These are phyloP conservation scores for Colletotrichum gloeosporioides DNA, from an alignment of 2,329 filamentous ascomycete genomes.

Conservation along the genomic window DNA sequence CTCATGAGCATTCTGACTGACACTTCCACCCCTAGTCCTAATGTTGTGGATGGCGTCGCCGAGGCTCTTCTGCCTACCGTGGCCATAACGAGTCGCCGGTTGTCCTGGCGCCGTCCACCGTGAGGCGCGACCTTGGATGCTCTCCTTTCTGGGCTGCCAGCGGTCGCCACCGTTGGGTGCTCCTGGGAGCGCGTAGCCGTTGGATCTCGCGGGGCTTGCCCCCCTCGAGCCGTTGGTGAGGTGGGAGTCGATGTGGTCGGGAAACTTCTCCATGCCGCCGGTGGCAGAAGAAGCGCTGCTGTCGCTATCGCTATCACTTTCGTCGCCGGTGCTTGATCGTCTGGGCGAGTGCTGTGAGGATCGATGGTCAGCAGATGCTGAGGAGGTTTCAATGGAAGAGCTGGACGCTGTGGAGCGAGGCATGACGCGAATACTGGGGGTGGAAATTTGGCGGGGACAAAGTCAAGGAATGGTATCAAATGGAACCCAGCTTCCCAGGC, in stretches of 20 bases:
- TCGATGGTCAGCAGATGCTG: conserved; percentile 29
- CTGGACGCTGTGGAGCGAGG: conserved; percentile 42
- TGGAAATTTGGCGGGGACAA: conserved; percentile 17
- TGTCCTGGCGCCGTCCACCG: conserved; percentile 31
- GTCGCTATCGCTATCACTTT: conserved; percentile 15
- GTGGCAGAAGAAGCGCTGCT: conserved; percentile 13
- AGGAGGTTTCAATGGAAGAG: conserved; percentile 37
- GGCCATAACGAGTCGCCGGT: conserved; percentile 42
- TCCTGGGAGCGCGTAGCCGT: conserved; percentile 29
- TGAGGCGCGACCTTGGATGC: conserved; percentile 49
- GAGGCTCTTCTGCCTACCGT: conserved; percentile 83
- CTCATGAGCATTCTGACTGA: conserved; percentile 92
- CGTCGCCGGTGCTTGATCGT: background rate
- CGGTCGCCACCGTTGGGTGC: conserved; percentile 47
- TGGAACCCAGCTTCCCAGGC: background rate
- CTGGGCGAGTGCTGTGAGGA: conserved; percentile 28
- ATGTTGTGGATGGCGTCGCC: conserved; percentile 88
- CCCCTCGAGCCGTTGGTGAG: conserved; percentile 25
- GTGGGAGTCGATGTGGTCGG: conserved; percentile 54
- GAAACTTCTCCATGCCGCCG: conserved; percentile 60
- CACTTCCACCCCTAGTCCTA: conserved; percentile 79
- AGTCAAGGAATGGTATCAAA: conserved; percentile 1
- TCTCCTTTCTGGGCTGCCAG: conserved; percentile 67
- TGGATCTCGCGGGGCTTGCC: conserved; percentile 28
- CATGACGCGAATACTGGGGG: conserved; percentile 31